Conservation (phyloP, 495 filamentous ascomycete genomes). For the Talaromyces nanjingensis region DNA sequence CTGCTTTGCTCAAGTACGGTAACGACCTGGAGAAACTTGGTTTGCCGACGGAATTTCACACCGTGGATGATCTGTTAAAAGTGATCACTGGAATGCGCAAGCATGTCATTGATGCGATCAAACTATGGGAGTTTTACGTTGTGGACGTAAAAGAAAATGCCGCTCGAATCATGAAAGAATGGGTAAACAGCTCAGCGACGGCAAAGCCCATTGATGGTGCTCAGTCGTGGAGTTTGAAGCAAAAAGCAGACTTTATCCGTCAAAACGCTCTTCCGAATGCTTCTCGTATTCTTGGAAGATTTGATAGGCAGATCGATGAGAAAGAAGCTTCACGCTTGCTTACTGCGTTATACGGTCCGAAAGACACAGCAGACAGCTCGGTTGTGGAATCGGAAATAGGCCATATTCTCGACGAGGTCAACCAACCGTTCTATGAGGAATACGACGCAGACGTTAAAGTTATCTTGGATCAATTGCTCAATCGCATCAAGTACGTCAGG, state of each 20-base stretch:
- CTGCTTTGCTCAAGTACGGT: conserved; percentile 71
- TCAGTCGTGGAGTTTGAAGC: conserved; percentile 44
- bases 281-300: conserved; percentile 72
- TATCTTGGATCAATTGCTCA: conserved; percentile 85
- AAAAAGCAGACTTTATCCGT: conserved; percentile 56
- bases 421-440: conserved; percentile 81
- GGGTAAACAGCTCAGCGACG: conserved; percentile 42
- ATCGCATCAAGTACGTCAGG: conserved; percentile 86
- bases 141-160: conserved; percentile 70
- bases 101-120: conserved; percentile 65
- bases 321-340: conserved; percentile 61
- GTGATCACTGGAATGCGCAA: conserved; percentile 82
- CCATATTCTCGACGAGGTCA: conserved; percentile 73
- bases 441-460: conserved; percentile 78
- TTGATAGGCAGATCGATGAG: conserved; percentile 61
- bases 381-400: conserved; percentile 41
- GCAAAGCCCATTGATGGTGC: conserved; percentile 23
- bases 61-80: conserved; percentile 64
- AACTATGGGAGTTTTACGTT: conserved; percentile 91
- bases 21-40: conserved; percentile 57
- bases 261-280: conserved; percentile 58
- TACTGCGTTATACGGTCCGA: conserved; percentile 60
- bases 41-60: conserved; percentile 66
- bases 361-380: conserved; percentile 38
- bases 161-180: conserved; percentile 60